Conservation (phyloP, 352 stramenopile species). For the Pythium pyrilobum region DNA sequence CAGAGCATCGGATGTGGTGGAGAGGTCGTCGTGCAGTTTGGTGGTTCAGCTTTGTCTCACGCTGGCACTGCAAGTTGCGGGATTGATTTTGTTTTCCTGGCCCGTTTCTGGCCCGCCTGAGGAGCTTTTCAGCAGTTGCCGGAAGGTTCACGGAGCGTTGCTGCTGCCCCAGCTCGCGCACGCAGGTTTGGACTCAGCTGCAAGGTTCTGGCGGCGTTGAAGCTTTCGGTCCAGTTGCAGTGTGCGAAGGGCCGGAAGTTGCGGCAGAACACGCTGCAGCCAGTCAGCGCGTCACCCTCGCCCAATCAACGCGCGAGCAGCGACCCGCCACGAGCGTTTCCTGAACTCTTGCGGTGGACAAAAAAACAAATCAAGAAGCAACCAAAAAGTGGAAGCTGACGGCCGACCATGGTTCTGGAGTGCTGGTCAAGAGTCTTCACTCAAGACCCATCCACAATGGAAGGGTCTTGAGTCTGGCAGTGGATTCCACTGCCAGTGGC, state of each 20-base stretch:
- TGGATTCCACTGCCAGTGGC: no score
- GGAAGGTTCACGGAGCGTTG: conserved; percentile 17
- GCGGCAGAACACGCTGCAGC: not conserved
- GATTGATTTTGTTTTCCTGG: not conserved
- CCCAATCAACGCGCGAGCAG: not conserved
- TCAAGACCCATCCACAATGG: not conserved
- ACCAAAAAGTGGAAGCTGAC: no score
- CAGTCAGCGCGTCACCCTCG: not conserved
- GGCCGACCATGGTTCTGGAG: not conserved
- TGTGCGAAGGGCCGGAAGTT: not conserved
- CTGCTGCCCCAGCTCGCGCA: not conserved
- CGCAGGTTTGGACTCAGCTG: conserved; percentile 1
- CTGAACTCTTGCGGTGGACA: not conserved
- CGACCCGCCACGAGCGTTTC: conserved; percentile 3
- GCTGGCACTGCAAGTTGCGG: not conserved
- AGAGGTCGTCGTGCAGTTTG: no score
- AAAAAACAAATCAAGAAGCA: not conserved
- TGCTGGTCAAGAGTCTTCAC: not conserved
- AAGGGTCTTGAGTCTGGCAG: no score
- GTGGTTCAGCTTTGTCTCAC: conserved; percentile 10
- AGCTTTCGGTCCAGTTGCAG: not conserved
- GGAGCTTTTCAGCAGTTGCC: conserved; percentile 10
- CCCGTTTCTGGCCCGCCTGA: not conserved
- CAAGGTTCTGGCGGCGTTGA: not conserved
- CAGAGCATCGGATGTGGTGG: no score